phyloP scores from a whole-genome alignment of 805 yeast genomes.

The Saitoella complicata region DNA sequence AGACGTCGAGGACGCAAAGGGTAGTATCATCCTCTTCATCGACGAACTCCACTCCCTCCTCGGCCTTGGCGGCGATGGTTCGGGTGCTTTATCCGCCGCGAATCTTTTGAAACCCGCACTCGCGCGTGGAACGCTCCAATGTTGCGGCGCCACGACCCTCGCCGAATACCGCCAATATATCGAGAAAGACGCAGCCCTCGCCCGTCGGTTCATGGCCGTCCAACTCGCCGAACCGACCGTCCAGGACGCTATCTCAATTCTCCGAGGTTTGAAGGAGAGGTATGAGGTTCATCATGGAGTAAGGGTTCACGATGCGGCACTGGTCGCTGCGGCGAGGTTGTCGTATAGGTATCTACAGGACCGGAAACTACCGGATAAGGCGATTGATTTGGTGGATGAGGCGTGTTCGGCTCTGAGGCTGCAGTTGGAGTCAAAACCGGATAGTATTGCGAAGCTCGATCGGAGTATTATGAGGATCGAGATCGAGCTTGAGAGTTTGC shows the following conservation, averaged over 20 bases:
- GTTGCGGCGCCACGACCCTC: conserved; percentile 91
- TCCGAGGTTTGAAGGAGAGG: conserved; percentile 83
- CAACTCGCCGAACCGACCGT: conserved; percentile 75
- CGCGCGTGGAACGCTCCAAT: conserved; percentile 81
- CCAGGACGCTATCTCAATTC: conserved; percentile 75
- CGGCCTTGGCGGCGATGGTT: conserved; percentile 80
- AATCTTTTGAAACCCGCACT: conserved; percentile 83
- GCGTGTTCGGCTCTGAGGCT: conserved; percentile 89
- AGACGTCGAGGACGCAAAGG: conserved; percentile 67
- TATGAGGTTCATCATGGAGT: conserved; percentile 98
- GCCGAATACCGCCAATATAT: conserved; percentile 87
- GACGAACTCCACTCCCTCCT: conserved; percentile 82
- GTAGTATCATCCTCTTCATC: conserved; percentile 63
- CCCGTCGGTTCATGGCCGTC: conserved; percentile 86
- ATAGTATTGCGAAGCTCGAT: conserved; percentile 76
- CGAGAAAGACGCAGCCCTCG: conserved; percentile 90
- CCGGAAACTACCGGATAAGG: conserved; percentile 85
- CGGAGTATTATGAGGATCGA: conserved; percentile 83
- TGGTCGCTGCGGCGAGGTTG: conserved; percentile 84
- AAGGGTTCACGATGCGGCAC: conserved; percentile 76
- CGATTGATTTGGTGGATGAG: conserved; percentile 90
- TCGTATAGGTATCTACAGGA: conserved; percentile 84
- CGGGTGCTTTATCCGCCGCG: conserved; percentile 87
- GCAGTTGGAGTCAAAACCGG: conserved; percentile 96
- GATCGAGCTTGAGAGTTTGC: conserved; percentile 83